Base-by-base conservation (phyloP, 2,329 filamentous ascomycete species). In the Zalaria sp. region DNA sequence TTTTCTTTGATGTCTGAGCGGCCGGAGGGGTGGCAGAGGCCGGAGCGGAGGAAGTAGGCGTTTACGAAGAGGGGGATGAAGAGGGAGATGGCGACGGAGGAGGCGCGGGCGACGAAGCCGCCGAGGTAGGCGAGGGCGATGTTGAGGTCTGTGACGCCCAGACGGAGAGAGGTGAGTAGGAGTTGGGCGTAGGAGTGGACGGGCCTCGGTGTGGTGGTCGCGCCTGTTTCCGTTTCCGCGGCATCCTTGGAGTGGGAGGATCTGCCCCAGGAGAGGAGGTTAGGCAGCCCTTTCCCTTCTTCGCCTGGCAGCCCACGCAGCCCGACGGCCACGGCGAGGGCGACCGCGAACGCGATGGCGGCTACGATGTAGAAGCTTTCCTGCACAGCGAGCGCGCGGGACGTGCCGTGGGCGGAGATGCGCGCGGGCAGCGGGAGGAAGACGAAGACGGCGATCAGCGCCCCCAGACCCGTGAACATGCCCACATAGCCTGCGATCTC, bases 51-150 rank as follows among this genome's bases (percentile, higher is more conserved):
- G 61, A 89, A 96, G 60, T 85, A 94, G 25, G 85, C 80, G 57
- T 96, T 96, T 52, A 95, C 78, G 56, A 83, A 93, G 2, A 98
- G 73, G 1, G 91, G 91, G 41, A 98, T 83, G 63, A 96, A 98
- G 4, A 96, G 74, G 1, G 86, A 93, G 49, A 98, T 93, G 40
- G 84, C 89, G 4, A 98, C 91, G 0, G 87, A 94, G 1, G 88
- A 95, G 5, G 91, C 88, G 43, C 91, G 79, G 6, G 88, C 89
- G 2, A 98, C 89, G 53, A 96, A 95, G 1, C 91, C 91, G 47
- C 89, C 91, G 0, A 96, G 66, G 55, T 96, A 98, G 27, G 83
- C 89, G 0, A 96, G 71, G 11, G 78, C 80, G 47, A 98, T 93
- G 51, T 82, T 75, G 6, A 77, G 71, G 56, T 93, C 83, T 5